Base-by-base conservation (phyloP, 1,284 basidiomycete genomes). In the Albatrellus sp. region DNA sequence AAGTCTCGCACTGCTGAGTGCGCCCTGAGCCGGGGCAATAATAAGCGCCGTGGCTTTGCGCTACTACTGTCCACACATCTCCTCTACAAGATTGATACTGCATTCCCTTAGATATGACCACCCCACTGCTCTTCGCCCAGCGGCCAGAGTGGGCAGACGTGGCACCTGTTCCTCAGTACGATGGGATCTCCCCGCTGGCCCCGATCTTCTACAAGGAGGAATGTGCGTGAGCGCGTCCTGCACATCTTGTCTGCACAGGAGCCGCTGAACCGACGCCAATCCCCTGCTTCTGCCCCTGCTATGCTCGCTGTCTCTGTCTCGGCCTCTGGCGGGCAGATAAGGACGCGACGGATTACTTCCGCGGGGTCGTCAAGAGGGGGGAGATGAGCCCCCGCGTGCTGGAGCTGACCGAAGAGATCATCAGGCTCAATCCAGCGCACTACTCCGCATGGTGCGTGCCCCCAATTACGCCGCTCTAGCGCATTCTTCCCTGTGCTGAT, bases 331-430 rank as follows among this genome's bases (percentile, higher is more conserved):
- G 37, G 37, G 16, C 53, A 94, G 92, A 97, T 65, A 86, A 81
- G 50, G 90, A 93, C 65, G 90, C 87, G 1, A 92, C 91, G 52
- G 76, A 89, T 56, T 90, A 92, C 61, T 92, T 97, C 60, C 79
- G 92, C 47, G 90, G 80, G 0, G 70, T 96, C 46, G 72, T 88
- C 36, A 77, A 80, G 52, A 64, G 66, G 0, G 77, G 74, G 5
- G 92, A 97, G 65, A 77, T 78, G 63, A 88, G 80, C 50, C 63
- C 73, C 31, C 73, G 92, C 31, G 90, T 85, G 5, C 75, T 97
- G 37, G 75, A 81, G 51, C 70, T 97, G 40, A 97, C 92, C 0
- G 85, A 92, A 61, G 68, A 67, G 40, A 77, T 96, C 54, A 91
- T 97, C 50, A 71, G 80, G 28, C 67, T 85, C 63, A 96, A 96